Evolutionary conservation across 2,329 filamentous ascomycete genomes (phyloP).

Genomic region (Fusarium bactridioides): DNA sequence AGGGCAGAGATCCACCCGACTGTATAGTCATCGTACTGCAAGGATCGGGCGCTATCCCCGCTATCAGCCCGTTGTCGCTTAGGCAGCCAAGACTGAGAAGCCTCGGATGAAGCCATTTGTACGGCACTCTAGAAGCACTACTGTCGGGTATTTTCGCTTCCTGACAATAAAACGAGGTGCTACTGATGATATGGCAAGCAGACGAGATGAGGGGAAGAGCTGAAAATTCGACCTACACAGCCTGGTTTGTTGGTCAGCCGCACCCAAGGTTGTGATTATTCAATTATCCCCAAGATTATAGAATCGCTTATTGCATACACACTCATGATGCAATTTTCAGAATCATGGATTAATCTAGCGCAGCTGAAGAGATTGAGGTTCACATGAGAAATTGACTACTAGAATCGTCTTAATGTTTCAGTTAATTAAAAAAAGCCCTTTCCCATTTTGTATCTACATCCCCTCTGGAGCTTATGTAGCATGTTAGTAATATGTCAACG

Average conservation of each 20-base stretch:
- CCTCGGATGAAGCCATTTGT: background rate
- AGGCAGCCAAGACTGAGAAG: background rate
- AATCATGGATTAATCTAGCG: too few species aligned
- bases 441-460: too few species aligned
- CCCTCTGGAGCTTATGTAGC: too few species aligned
- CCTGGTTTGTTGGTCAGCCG: background rate
- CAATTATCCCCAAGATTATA: background rate
- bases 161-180: fast-evolving
- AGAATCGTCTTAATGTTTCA: too few species aligned
- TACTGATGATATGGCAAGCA: background rate
- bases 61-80: background rate
- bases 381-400: too few species aligned
- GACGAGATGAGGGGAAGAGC: background rate
- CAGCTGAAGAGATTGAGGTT: too few species aligned
- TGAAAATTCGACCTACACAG: background rate
- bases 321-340: too few species aligned
- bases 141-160: fast-evolving
- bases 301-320: too few species aligned
- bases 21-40: constrained; percentile 30
- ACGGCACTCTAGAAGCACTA: fast-evolving
- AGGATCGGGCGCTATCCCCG: fast-evolving
- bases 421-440: too few species aligned
- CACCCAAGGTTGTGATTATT: background rate
- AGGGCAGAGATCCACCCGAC: constrained; percentile 46
- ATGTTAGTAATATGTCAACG: too few species aligned